phyloP scores from a whole-genome alignment of 345 rosid species.

The Citrus reticulata region DNA sequence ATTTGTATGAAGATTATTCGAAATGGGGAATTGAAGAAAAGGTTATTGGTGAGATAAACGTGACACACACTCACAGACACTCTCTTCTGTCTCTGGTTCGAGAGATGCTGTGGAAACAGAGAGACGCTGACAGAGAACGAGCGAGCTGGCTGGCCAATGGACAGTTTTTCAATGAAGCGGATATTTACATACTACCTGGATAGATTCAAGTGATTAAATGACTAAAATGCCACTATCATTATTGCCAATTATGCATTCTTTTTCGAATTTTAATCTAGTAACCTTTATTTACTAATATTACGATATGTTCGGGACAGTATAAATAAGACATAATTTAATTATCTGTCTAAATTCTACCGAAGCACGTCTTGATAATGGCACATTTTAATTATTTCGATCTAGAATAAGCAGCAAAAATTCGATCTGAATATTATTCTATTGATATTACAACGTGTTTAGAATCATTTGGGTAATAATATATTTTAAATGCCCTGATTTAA shows the following conservation, averaged over 20 bases:
- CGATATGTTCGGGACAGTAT: too few species aligned
- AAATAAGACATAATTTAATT: too few species aligned
- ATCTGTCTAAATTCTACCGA: too few species aligned
- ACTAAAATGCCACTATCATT: constrained; percentile 18
- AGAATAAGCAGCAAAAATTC: too few species aligned
- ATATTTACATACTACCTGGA: constrained; percentile 1
- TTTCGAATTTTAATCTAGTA: not conserved
- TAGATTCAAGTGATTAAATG: not conserved
- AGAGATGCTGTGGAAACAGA: not conserved
- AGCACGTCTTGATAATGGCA: too few species aligned
- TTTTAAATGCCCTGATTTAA: too few species aligned
- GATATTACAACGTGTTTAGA: too few species aligned
- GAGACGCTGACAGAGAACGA: not conserved
- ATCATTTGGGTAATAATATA: too few species aligned
- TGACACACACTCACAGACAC: not conserved
- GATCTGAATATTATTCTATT: too few species aligned
- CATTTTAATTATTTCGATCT: too few species aligned
- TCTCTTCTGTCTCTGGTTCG: not conserved
- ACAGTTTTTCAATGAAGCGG: constrained; percentile 24
- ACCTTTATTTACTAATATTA: too few species aligned
- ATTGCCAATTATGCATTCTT: not conserved
- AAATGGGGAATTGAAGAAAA: not conserved
- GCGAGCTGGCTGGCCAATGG: constrained; percentile 2
- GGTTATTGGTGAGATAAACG: not conserved
- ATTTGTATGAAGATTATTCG: not conserved